Evolutionary conservation across 1,139 yeast genomes (phyloP).

Genomic region (Debaryomycetaceae sp.): DNA sequence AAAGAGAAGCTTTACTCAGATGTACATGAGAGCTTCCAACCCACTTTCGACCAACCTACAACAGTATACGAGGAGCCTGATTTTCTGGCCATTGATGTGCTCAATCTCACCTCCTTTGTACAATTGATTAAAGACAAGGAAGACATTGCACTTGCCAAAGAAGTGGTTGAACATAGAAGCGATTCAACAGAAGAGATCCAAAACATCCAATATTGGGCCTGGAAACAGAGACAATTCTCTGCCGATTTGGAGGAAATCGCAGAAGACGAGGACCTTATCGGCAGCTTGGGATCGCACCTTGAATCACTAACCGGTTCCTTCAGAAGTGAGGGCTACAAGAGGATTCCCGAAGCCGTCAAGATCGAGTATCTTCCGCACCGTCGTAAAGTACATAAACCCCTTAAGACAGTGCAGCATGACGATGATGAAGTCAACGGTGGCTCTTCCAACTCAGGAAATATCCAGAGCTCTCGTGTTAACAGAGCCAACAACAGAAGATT

Average conservation of each 20-base stretch:
- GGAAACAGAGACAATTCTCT: constrained; percentile 49
- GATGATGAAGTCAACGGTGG: constrained; percentile 30
- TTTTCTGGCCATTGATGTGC: constrained; percentile 18
- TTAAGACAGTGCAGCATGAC: constrained; percentile 56
- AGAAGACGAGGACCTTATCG: constrained; percentile 26
- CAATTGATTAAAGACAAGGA: constrained; percentile 65
- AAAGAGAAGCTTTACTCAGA: constrained; percentile 20
- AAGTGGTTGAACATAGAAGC: constrained; percentile 33
- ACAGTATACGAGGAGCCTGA: constrained; percentile 50
- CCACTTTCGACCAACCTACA: constrained; percentile 41
- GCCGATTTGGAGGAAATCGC: constrained; percentile 20
- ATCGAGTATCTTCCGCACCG: constrained; percentile 76
- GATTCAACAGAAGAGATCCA: constrained; percentile 26
- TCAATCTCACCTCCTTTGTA: constrained; percentile 54
- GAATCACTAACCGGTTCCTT: constrained; percentile 59
- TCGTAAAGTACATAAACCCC: constrained; percentile 51
- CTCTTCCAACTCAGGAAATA: constrained; percentile 9
- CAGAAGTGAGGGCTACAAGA: constrained; percentile 70
- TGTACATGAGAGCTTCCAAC: constrained; percentile 40
- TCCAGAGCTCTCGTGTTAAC: constrained; percentile 76
- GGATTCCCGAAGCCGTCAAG: constrained; percentile 71
- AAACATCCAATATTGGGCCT: constrained; percentile 61
- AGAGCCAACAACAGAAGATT: constrained; percentile 86
- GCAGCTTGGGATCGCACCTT: constrained; percentile 31
- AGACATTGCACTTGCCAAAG: constrained; percentile 55